These are phyloP conservation scores for Aspergillus cejpii DNA, from an alignment of 2,329 filamentous ascomycete species.

Conservation along the genomic window DNA sequence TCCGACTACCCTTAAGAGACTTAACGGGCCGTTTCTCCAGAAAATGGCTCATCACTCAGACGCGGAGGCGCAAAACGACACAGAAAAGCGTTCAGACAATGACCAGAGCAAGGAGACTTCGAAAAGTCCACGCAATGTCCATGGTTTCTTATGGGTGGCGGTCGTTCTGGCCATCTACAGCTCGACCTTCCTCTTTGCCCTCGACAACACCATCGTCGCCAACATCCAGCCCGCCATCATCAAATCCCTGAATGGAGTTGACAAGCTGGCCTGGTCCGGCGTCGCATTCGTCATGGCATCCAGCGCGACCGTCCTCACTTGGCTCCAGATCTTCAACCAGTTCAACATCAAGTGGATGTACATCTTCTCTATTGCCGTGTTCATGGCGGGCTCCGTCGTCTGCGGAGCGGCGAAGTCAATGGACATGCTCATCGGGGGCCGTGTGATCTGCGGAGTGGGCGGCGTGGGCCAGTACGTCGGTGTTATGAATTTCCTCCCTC, in stretches of 20 bases:
- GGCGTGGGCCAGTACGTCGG: conserved; percentile 25
- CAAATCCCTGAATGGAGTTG: conserved; percentile 4
- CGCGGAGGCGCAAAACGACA: not conserved
- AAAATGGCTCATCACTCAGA: not conserved
- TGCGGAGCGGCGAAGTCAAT: conserved; percentile 41
- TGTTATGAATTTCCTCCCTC: conserved; percentile 21
- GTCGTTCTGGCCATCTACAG: conserved; percentile 6
- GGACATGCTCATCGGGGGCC: conserved; percentile 40
- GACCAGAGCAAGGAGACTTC: not conserved
- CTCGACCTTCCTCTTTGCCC: conserved; percentile 7
- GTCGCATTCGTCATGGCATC: conserved; percentile 4
- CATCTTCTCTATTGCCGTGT: conserved; percentile 19
- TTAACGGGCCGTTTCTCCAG: not conserved
- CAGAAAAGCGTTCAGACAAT: conserved; percentile 1
- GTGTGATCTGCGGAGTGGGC: conserved; percentile 17
- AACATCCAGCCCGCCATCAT: conserved; percentile 11
- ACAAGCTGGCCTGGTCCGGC: conserved; percentile 7
- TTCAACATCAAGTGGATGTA: conserved; percentile 42
- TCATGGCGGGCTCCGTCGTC: conserved; percentile 25
- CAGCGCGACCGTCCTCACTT: conserved; percentile 2
- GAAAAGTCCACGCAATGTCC: conserved; percentile 1
- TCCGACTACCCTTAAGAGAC: not conserved
- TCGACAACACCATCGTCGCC: conserved; percentile 13
- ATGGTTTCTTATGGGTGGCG: conserved; percentile 4
- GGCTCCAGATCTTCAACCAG: conserved; percentile 3